Base-by-base conservation (phyloP, 176 grass and related monocot species). In the Zoysia japonica region DNA sequence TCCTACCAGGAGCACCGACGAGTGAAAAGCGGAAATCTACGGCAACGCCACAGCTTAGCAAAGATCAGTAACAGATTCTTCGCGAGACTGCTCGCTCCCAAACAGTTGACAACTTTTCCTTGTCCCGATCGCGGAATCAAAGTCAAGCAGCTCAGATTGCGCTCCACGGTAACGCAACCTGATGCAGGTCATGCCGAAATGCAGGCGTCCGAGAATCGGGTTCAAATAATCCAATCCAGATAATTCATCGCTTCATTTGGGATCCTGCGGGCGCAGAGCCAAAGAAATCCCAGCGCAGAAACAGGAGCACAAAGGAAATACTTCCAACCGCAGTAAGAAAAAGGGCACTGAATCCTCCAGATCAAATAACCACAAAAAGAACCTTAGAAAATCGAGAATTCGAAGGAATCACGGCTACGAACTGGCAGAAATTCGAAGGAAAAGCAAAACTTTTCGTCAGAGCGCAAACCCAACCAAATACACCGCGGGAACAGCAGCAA, bases 81-180 rank as follows among this genome's bases (percentile, higher is more conserved):
- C 0, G 38, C 4, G 36, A 60, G 47, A 79, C 63, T 16, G 36
- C 1, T 75, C 82, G 72, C 51, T 77, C 72, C 65, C 28, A 38
- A 45, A 19, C 47, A 68, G 63, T 48, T 71, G 55, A 43, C 14
- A 39, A 57, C 55, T 19, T 56, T 40, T 40, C 47, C 17, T 47
- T n/a, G 12, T 60, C 41, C 42, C 43, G 80, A 88, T 84, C 77
- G 44, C 56, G 17, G 67, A 76, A 77, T 85, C 78, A 10, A 45
- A 67, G 72, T 28, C 17, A 67, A 40, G 11, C n/a, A 77, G 72
- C 49, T 61, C 82, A 67, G 43, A 61, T 85, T 72, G 43, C 45
- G 17, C 43, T 50, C 44, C 56, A 78, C 67, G 67, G 71, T 38
- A 15, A 10, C 66, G 44, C 37, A 46, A 52, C 28, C 75, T 37